Evolutionary conservation across 108 stramenopile species (phyloP), one percentile per base, ranked within the genome.

Genomic region (Fistulifera pelliculosa): DNA sequence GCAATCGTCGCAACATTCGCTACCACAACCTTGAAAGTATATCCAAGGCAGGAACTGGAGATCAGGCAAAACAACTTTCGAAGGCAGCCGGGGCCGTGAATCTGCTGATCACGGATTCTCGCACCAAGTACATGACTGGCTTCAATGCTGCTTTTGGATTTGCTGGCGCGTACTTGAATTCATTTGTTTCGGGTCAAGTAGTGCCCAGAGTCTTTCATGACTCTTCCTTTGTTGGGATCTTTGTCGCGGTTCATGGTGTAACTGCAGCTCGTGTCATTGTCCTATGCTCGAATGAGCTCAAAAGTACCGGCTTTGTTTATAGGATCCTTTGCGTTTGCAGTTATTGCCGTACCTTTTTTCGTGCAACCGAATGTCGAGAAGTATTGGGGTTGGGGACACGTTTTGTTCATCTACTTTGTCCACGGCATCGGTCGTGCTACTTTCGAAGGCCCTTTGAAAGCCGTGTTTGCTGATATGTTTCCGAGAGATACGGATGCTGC

Each of bases 51-150:
- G 1, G 53, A 5, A 2, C n/a, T 17, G 8, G 17, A 15, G 2
- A 27, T 8, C 18, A 35, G 38, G 18, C 3, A 43, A 16, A 41
- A 47, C 25, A 38, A 43, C 61, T 49, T 13, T 60, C 62, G 62
- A 70, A 81, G 27, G 67, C 60, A 16, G 64, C 80, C 17, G 75
- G 69, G 17, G 76, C 88, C 6, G n/a, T 60, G 13, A 73, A 66
- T 47, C 70, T 90, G 0, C 64, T 90, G 23, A 27, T 47, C 7
- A 52, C 50, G 13, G 77, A 90, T 74, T 56, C 77, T 16, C 83
- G 81, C 60, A 81, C 81, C 81, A 82, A 80, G 53, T 81, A 79
- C 43, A 75, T 91, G 70, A 64, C 82, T 44, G 80, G 80, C n/a
- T 47, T 85, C 35, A 85, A 80, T 64, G 74, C 75, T 39, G 69